These are phyloP conservation scores for Backusella psychrophila DNA, from an alignment of 192 early-diverging fungal genomes.

Conservation along the genomic window DNA sequence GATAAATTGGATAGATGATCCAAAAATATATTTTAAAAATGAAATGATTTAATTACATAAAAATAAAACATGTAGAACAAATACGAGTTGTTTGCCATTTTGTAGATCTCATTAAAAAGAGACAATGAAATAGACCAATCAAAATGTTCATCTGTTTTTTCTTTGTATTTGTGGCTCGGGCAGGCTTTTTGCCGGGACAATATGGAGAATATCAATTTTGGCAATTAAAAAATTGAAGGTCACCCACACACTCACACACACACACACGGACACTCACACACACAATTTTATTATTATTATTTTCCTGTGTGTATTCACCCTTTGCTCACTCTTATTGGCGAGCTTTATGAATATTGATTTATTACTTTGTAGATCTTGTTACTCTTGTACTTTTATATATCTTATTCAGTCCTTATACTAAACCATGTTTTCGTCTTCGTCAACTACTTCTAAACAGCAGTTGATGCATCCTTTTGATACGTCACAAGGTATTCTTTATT, in stretches of 20 bases:
- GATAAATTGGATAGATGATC: no score
- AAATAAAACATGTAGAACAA: no score
- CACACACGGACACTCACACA: neutral
- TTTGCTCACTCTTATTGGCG: neutral
- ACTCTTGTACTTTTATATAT: neutral
- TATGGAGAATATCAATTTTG: neutral
- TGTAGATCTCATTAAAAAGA: neutral
- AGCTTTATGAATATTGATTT: neutral
- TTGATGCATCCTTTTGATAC: neutral
- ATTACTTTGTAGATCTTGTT: neutral
- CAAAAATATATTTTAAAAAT: neutral
- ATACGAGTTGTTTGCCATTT: neutral
- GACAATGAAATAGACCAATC: neutral
- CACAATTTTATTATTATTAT: neutral
- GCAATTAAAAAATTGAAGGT: neutral
- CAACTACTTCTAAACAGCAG: conserved; percentile 6
- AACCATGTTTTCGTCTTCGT: neutral
- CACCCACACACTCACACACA: neutral
- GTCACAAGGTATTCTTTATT: neutral
- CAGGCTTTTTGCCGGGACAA: neutral
- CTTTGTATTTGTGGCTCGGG: neutral
- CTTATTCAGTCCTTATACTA: neutral
- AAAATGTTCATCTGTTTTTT: neutral
- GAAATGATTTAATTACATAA: neutral
- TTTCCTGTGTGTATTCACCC: neutral